Evolutionary conservation across 306 rosid genomes (phyloP).

Genomic region (Dryas octopetala): DNA sequence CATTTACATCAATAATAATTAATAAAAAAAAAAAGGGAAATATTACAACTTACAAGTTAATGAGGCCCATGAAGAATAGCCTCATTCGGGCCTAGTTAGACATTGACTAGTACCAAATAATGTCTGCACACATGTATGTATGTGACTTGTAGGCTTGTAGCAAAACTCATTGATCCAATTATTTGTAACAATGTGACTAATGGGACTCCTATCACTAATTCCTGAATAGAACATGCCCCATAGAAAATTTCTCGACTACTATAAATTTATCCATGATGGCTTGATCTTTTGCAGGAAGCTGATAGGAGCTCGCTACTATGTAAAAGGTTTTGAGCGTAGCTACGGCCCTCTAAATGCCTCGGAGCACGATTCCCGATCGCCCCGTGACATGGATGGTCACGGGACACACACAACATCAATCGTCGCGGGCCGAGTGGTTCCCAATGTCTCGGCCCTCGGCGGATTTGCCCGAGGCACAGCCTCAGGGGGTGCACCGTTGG

Average conservation of each 20-base stretch:
- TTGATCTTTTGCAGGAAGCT: constrained; percentile 51
- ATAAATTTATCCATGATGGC: background rate
- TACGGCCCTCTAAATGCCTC: constrained; percentile 54
- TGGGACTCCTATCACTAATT: too few species aligned
- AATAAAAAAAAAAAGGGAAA: background rate
- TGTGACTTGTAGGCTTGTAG: too few species aligned
- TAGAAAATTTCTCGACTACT: too few species aligned
- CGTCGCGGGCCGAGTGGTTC: constrained; percentile 60
- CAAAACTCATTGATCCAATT: background rate
- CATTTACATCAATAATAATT: background rate
- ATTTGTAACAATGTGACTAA: background rate
- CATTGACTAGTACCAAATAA: too few species aligned
- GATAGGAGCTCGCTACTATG: constrained; percentile 80
- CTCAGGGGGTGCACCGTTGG: constrained; percentile 78
- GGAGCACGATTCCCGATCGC: constrained; percentile 59
- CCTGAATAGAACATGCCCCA: too few species aligned
- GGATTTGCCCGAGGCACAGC: constrained; percentile 76
- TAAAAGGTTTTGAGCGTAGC: constrained; percentile 49
- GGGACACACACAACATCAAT: constrained; percentile 92
- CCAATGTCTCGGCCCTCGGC: constrained; percentile 50
- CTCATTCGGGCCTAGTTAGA: too few species aligned
- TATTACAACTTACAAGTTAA: too few species aligned
- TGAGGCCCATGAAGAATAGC: too few species aligned
- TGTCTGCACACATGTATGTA: too few species aligned
- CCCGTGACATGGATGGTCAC: constrained; percentile 88